Evolutionary conservation across 176 grass and related monocot genomes (phyloP).

Genomic region (Musa itinerans): DNA sequence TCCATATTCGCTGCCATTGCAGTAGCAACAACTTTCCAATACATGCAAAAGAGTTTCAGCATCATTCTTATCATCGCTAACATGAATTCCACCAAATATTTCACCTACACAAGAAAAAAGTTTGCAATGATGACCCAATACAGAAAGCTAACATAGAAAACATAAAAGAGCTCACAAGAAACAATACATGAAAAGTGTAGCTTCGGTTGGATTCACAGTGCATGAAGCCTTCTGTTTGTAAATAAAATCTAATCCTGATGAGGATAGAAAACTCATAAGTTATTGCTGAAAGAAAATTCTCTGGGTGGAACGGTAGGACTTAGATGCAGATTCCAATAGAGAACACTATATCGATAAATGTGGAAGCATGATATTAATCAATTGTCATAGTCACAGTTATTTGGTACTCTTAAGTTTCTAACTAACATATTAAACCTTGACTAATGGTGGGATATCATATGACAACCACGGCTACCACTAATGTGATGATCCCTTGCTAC

Average conservation of each 20-base stretch:
- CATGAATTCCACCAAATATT: conserved; percentile 71
- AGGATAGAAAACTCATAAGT: not conserved
- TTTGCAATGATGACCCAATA: not conserved
- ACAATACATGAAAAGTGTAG: not conserved
- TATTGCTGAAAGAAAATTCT: too few species aligned
- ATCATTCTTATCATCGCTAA: conserved; percentile 53
- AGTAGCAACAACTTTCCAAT: conserved; percentile 52
- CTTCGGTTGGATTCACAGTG: not conserved
- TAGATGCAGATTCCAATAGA: too few species aligned
- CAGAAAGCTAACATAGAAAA: not conserved
- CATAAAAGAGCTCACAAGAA: not conserved
- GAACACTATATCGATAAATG: not conserved
- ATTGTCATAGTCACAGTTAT: not conserved
- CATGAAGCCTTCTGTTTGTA: not conserved
- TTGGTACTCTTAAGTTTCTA: not conserved
- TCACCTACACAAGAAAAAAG: conserved; percentile 39
- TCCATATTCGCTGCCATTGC: conserved; percentile 23
- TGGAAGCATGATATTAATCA: not conserved
- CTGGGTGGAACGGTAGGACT: too few species aligned
- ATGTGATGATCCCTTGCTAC: not conserved
- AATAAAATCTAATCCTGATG: not conserved
- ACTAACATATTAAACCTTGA: not conserved
- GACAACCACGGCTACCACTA: not conserved
- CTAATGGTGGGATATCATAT: not conserved
- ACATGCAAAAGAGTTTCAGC: conserved; percentile 47